phyloP scores from a whole-genome alignment of 306 rosid species.

The Fragaria nilgerrensis region DNA sequence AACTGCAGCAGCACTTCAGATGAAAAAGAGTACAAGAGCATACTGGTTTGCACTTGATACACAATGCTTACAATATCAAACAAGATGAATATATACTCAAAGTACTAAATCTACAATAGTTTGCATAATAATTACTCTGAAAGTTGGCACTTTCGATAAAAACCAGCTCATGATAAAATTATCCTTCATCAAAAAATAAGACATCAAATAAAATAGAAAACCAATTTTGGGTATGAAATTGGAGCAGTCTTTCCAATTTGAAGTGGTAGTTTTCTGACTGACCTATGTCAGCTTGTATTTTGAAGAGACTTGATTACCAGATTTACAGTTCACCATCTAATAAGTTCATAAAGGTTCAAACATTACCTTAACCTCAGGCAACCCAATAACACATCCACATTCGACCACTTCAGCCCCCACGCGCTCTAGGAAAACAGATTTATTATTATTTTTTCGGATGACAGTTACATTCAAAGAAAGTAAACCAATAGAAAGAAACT shows the following conservation, averaged over 20 bases:
- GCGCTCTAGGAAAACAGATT: constrained; percentile 56
- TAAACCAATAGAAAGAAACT: constrained; percentile 5
- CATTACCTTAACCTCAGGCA: constrained; percentile 85
- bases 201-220: background rate
- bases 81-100: background rate
- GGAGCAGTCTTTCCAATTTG: background rate
- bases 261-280: background rate
- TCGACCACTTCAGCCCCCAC: constrained; percentile 87
- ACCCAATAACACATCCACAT: constrained; percentile 92
- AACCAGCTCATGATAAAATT: background rate
- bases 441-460: background rate
- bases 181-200: background rate
- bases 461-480: background rate
- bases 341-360: constrained; percentile 10
- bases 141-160: background rate
- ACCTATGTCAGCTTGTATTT: background rate
- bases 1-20: constrained; percentile 7
- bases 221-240: background rate
- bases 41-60: background rate
- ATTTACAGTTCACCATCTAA: background rate
- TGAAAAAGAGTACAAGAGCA: constrained; percentile 3
- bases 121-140: background rate
- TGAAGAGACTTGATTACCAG: background rate
- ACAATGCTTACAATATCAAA: background rate
- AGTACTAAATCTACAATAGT: background rate